phyloP scores from a whole-genome alignment of 768 basidiomycete species.

The Tulasnella sp. region DNA sequence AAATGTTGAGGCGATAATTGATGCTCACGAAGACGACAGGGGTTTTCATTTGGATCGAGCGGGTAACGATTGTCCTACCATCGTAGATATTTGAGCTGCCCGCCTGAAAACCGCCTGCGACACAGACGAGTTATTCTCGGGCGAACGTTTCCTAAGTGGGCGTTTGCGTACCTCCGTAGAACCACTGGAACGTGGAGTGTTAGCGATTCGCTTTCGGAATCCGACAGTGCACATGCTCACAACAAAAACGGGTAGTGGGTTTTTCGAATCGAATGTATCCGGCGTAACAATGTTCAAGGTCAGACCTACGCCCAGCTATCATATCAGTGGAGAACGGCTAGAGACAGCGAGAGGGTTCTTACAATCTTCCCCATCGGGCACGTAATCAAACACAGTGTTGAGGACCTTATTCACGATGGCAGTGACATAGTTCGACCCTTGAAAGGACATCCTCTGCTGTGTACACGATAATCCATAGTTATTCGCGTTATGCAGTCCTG shows the following conservation, averaged over 20 bases:
- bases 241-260: conserved; percentile 42
- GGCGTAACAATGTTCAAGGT: conserved; percentile 44
- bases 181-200: conserved; percentile 31
- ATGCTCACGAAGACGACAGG: conserved; percentile 42
- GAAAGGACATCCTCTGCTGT: conserved; percentile 33
- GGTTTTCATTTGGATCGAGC: conserved; percentile 33
- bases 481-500: conserved; percentile 29
- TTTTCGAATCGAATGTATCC: conserved; percentile 28
- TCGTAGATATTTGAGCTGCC: conserved; percentile 29
- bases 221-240: conserved; percentile 27
- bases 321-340: not conserved
- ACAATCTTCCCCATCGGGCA: conserved; percentile 38
- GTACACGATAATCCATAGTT: conserved; percentile 36
- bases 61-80: conserved; percentile 32
- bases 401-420: conserved; percentile 29
- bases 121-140: not conserved
- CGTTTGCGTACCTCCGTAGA: conserved; percentile 32
- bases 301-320: conserved; percentile 29
- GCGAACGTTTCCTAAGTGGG: not conserved
- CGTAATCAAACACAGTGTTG: conserved; percentile 24
- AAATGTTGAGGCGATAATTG: conserved; percentile 34
- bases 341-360: conserved; percentile 17
- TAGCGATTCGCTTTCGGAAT: not conserved
- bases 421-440: conserved; percentile 29
- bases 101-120: conserved; percentile 19